phyloP scores from a whole-genome alignment of 2,329 filamentous ascomycete species.

The Verticillium klebahnii region DNA sequence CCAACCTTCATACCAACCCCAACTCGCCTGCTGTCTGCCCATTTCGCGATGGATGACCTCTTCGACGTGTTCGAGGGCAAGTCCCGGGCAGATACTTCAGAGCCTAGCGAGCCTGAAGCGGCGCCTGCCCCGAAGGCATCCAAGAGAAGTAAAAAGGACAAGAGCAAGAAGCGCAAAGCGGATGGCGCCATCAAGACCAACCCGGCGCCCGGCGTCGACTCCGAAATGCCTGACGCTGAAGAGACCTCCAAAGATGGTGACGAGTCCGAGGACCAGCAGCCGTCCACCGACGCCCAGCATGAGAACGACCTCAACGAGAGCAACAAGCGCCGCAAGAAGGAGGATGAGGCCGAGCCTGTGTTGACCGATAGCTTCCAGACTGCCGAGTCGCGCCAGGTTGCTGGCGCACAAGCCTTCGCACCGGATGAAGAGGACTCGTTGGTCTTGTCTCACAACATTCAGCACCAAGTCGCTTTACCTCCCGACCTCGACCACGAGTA shows the following conservation, averaged over 20 bases:
- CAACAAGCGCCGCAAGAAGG: slow-evolving; percentile 59
- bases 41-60: slow-evolving; percentile 63
- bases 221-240: slow-evolving; percentile 39
- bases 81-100: slow-evolving; percentile 36
- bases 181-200: slow-evolving; percentile 67
- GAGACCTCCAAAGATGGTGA: slow-evolving; percentile 33
- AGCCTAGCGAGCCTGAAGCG: slow-evolving; percentile 38
- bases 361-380: slow-evolving; percentile 94
- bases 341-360: slow-evolving; percentile 65
- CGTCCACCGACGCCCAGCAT: slow-evolving; percentile 25
- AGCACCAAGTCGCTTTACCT: slow-evolving; percentile 93
- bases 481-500: slow-evolving; percentile 94
- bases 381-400: slow-evolving; percentile 86
- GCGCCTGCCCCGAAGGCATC: slow-evolving; percentile 29
- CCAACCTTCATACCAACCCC: background rate
- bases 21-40: background rate
- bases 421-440: slow-evolving; percentile 63
- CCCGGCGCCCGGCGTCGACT: slow-evolving; percentile 30
- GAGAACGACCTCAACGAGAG: slow-evolving; percentile 40
- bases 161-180: slow-evolving; percentile 80
- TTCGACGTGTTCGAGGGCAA: slow-evolving; percentile 78
- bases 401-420: slow-evolving; percentile 66
- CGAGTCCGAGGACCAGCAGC: slow-evolving; percentile 21
- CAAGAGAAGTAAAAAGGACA: slow-evolving; percentile 53
- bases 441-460: slow-evolving; percentile 92